Percentiles rank a stretch among this genome's conserved stretches.
Conservation (phyloP, 345 rosid species). For the Eucalyptus cloeziana region DNA sequence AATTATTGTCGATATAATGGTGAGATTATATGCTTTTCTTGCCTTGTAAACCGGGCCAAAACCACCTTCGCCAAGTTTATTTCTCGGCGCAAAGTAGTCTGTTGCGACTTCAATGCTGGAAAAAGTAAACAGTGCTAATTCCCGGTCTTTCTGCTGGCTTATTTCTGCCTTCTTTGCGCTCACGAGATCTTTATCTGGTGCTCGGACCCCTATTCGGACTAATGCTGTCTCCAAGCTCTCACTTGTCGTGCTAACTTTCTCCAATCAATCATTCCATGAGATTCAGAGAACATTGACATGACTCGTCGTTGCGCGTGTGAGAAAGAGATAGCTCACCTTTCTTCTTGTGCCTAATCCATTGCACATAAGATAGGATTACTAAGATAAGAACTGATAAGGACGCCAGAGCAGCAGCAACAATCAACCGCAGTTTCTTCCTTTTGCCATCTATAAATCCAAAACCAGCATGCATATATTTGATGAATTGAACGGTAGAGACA, state of each 20-base stretch:
- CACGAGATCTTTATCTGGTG: not conserved
- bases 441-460: not conserved
- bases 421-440: not conserved
- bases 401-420: not conserved
- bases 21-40: not conserved
- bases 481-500: not conserved
- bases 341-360: not conserved
- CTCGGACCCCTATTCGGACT: not conserved
- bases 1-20: not conserved
- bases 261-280: not conserved
- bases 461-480: not conserved
- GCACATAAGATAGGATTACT: not conserved
- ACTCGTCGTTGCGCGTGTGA: not conserved
- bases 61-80: constrained; percentile 48
- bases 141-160: not conserved
- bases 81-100: constrained; percentile 8
- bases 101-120: constrained; percentile 16
- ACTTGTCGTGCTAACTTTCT: too few relatives aligned
- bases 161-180: not conserved
- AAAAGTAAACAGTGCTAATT: not conserved
- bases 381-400: not conserved
- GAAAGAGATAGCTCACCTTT: not conserved
- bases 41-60: constrained; percentile 45
- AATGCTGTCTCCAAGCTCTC: not conserved
- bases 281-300: not conserved